A percentile compares a stretch with the other conserved stretches of the same genome.
Evolutionary conservation across 352 stramenopile species (phyloP).

Genomic region (Globisporangium nodosum): DNA sequence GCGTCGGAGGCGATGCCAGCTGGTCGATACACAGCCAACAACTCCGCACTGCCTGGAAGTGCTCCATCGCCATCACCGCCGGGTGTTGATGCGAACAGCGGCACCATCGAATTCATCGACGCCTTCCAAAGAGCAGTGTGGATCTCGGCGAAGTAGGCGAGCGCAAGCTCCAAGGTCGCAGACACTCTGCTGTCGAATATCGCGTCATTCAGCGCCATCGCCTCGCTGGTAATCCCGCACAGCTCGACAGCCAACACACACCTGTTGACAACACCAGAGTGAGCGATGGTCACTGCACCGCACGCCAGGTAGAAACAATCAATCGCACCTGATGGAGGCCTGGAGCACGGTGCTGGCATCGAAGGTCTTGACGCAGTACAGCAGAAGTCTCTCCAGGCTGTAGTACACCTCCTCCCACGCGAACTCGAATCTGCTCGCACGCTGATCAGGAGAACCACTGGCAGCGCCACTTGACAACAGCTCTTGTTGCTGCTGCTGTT

Average conservation of each 20-base stretch:
- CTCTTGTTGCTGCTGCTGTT: not conserved
- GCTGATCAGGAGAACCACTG: not conserved
- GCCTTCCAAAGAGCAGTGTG: constrained; percentile 20
- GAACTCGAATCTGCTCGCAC: constrained; percentile 23
- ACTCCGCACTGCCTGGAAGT: constrained; percentile 1
- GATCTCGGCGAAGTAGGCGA: constrained; percentile 33
- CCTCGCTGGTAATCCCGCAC: constrained; percentile 51
- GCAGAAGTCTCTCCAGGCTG: constrained; percentile 9
- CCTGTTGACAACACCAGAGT: constrained; percentile 25
- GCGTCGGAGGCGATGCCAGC: not conserved
- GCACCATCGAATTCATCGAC: constrained; percentile 2
- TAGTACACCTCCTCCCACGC: constrained; percentile 3
- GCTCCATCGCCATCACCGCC: no score
- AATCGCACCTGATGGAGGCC: constrained; percentile 14
- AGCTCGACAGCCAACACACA: constrained; percentile 68
- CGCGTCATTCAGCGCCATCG: constrained; percentile 15
- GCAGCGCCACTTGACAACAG: not conserved
- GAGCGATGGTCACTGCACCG: constrained; percentile 1
- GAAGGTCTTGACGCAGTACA: constrained; percentile 14
- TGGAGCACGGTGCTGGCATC: constrained; percentile 5
- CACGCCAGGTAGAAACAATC: no score
- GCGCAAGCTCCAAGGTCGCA: constrained; percentile 13
- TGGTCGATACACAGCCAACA: constrained; percentile 2
- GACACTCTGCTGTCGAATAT: not conserved
- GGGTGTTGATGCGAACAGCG: constrained; percentile 3